These are phyloP conservation scores for Chlorencoelia australis DNA, from an alignment of 2,329 filamentous ascomycete genomes.

Conservation along the genomic window DNA sequence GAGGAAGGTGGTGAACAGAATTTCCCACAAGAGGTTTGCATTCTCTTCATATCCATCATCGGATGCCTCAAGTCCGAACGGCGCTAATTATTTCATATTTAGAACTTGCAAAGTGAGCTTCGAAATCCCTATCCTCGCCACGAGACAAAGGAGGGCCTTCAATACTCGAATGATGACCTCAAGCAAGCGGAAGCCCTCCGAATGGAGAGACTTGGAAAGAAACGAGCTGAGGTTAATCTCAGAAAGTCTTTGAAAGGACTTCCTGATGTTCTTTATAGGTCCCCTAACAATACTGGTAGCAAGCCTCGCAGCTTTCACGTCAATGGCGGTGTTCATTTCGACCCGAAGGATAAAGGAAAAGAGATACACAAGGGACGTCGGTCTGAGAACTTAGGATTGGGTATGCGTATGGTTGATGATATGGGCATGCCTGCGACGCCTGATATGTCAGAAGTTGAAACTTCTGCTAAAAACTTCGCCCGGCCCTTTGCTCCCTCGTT, in stretches of 20 bases:
- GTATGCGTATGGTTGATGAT: slow-evolving; percentile 14
- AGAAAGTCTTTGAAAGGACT: slow-evolving; percentile 1
- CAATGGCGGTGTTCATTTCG: background rate
- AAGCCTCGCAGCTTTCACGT: slow-evolving; percentile 1
- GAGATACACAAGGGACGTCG: slow-evolving; percentile 6
- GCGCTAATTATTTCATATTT: background rate
- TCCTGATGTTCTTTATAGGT: background rate
- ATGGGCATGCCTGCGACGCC: slow-evolving; percentile 42
- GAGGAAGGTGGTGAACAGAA: slow-evolving; percentile 6
- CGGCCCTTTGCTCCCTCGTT: slow-evolving; percentile 9
- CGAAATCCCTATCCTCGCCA: background rate
- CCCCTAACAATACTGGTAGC: background rate
- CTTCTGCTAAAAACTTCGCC: slow-evolving; percentile 24
- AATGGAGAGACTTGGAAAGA: background rate
- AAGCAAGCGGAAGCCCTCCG: background rate
- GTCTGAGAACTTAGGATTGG: slow-evolving; percentile 15
- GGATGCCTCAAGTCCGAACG: background rate
- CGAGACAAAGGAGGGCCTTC: background rate
- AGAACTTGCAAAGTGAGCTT: background rate
- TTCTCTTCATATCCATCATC: background rate
- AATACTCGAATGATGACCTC: background rate
- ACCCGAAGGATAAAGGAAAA: slow-evolving; percentile 9
- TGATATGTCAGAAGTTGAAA: slow-evolving; percentile 44
- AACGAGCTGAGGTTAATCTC: background rate
- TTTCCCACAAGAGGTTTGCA: slow-evolving; percentile 7